Conservation (phyloP, 2,329 filamentous ascomycete genomes). For the Nemania sp. region DNA sequence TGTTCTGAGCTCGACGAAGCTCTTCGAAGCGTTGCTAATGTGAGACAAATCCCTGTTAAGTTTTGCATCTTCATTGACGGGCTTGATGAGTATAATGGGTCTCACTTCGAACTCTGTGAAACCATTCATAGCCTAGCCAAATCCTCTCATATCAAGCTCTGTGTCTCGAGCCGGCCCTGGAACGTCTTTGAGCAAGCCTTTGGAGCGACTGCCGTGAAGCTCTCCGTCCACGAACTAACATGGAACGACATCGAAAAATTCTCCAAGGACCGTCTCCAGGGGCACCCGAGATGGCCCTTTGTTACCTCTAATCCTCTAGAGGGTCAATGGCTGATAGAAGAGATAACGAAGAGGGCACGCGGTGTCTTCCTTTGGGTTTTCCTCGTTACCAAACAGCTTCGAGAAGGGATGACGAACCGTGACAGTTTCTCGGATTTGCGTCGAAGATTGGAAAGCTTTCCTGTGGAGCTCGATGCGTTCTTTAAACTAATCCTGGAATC, state of each 20-base stretch:
- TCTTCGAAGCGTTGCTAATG: neutral
- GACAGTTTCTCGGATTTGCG: conserved; percentile 37
- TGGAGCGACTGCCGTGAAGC: neutral
- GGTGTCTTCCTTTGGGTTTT: conserved; percentile 45
- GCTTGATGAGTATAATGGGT: conserved; percentile 21
- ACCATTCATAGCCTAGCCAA: neutral
- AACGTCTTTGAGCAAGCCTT: neutral
- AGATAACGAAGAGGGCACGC: neutral
- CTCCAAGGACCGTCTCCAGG: neutral
- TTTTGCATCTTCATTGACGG: conserved; percentile 23
- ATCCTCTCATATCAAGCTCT: conserved; percentile 8
- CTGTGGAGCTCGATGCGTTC: conserved; percentile 38
- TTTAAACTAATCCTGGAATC: conserved; percentile 41
- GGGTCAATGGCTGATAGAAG: neutral
- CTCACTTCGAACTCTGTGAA: neutral
- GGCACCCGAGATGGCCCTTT: neutral
- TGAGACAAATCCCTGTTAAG: neutral
- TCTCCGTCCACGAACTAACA: conserved; percentile 19
- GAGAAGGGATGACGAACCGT: conserved; percentile 42
- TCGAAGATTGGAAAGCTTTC: conserved; percentile 34
- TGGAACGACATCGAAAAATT: conserved; percentile 7
- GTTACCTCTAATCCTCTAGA: neutral
- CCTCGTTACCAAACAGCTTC: conserved; percentile 45
- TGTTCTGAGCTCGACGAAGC: neutral
- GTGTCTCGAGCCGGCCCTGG: conserved; percentile 18